Conservation (phyloP, 345 rosid genomes). For the Ailanthus altissimus region DNA sequence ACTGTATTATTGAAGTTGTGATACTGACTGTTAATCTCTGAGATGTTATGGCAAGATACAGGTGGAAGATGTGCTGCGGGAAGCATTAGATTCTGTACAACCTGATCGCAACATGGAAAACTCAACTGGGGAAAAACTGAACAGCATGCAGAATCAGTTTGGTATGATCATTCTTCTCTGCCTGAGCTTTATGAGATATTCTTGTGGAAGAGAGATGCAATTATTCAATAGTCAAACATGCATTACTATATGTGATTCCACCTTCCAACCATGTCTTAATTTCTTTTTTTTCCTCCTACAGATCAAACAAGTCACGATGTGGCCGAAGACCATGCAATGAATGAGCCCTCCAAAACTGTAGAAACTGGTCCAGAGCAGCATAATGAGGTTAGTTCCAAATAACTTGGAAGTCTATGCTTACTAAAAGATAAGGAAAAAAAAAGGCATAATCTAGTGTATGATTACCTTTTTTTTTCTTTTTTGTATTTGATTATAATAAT, state of each 20-base stretch:
- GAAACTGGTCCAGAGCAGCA: conserved; percentile 35
- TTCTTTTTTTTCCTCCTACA: conserved; percentile 30
- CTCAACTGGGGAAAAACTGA: conserved; percentile 24
- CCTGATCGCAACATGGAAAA: conserved; percentile 26
- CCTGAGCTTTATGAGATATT: conserved; percentile 7
- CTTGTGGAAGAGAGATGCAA: background rate
- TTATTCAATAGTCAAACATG: background rate
- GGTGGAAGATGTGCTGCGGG: conserved; percentile 38
- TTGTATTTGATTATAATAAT: background rate
- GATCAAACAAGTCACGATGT: conserved; percentile 38
- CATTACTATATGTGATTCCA: background rate
- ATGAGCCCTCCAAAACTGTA: conserved; percentile 29
- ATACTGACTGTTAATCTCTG: conserved; percentile 22
- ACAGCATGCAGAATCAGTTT: conserved; percentile 31
- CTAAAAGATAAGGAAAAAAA: background rate
- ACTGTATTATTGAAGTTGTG: conserved; percentile 23
- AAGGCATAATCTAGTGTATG: background rate
- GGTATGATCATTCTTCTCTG: conserved; percentile 43
- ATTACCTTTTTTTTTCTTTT: background rate
- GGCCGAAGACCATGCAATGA: conserved; percentile 34
- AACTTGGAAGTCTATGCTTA: background rate
- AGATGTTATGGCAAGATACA: conserved; percentile 25
- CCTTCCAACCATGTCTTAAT: background rate
- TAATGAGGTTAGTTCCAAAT: conserved; percentile 32
- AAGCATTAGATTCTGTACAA: conserved; percentile 34